These are phyloP conservation scores for Ogataea naganishii DNA, from an alignment of 805 yeast genomes.

Conservation along the genomic window DNA sequence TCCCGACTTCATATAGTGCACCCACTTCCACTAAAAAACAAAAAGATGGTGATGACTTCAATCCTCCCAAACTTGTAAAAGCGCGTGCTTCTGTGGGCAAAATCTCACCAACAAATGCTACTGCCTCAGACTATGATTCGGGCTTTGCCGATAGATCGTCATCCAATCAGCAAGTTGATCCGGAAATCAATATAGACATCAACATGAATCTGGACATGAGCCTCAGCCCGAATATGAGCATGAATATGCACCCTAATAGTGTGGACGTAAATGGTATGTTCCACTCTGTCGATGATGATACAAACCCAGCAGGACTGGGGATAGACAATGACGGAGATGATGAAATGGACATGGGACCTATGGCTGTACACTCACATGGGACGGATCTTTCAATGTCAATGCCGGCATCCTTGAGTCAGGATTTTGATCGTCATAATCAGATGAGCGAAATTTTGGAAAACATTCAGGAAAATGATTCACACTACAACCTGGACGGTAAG, in stretches of 20 bases:
- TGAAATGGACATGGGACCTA: too few relatives aligned
- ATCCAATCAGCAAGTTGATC: slow-evolving; percentile 32
- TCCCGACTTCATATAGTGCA: slow-evolving; percentile 1
- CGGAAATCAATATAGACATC: slow-evolving; percentile 6
- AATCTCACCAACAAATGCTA: slow-evolving; percentile 2
- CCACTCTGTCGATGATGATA: too few relatives aligned
- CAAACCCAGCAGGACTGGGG: too few relatives aligned
- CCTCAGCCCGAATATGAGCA: slow-evolving; percentile 1
- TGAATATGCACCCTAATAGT: too few relatives aligned
- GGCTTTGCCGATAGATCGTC: slow-evolving; percentile 41
- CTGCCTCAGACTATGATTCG: slow-evolving; percentile 11
- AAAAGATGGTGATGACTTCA: slow-evolving; percentile 19
- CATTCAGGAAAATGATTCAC: not conserved
- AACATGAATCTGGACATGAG: slow-evolving; percentile 1
- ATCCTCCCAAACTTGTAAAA: slow-evolving; percentile 25
- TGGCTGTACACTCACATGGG: too few relatives aligned
- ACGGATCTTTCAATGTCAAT: too few relatives aligned
- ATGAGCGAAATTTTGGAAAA: not conserved
- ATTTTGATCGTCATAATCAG: slow-evolving; percentile 1
- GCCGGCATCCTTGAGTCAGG: slow-evolving; percentile 1
- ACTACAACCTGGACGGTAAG: slow-evolving; percentile 3
- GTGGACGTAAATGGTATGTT: too few relatives aligned
- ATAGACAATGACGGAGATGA: too few relatives aligned
- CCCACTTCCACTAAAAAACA: not conserved
- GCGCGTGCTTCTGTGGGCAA: slow-evolving; percentile 1